These are phyloP conservation scores for Pisolithus tinctorius DNA, from an alignment of 768 basidiomycete species.

Conservation along the genomic window DNA sequence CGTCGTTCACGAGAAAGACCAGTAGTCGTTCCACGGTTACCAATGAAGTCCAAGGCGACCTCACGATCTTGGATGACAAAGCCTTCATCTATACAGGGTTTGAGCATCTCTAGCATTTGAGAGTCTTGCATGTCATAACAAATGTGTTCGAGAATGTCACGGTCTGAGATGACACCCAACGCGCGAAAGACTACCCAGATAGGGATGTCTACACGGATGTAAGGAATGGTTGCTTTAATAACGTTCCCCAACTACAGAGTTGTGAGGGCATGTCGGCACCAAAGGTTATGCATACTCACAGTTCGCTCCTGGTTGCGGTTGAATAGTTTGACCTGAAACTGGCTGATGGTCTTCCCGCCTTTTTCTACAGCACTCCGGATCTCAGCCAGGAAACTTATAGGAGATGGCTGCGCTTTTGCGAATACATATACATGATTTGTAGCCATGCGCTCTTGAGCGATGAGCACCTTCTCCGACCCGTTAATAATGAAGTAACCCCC, in stretches of 20 bases:
- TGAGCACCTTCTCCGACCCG: conserved; percentile 98
- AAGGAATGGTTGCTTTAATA: conserved; percentile 96
- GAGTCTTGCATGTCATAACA: conserved; percentile 96
- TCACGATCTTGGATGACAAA: conserved; percentile 98
- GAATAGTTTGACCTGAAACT: conserved; percentile 97
- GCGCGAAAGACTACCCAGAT: conserved; percentile 99
- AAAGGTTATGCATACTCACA: conserved; percentile 39
- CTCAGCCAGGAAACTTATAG: conserved; percentile 92
- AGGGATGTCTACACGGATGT: conserved; percentile 97
- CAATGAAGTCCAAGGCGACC: conserved; percentile 96
- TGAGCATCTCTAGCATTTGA: conserved; percentile 96
- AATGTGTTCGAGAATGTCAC: conserved; percentile 96
- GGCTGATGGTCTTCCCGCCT: conserved; percentile 95
- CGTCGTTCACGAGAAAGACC: conserved; percentile 89
- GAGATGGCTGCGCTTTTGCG: conserved; percentile 94
- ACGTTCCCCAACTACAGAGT: conserved; percentile 68
- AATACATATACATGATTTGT: conserved; percentile 99
- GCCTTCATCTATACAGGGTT: conserved; percentile 97
- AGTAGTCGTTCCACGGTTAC: conserved; percentile 93
- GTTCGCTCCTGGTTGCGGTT: conserved; percentile 84
- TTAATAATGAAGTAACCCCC: conserved; percentile 99
- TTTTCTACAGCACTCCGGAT: conserved; percentile 97
- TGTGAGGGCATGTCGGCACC: neutral
- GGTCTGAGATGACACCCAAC: conserved; percentile 94
- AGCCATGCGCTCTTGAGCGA: conserved; percentile 99